Evolutionary conservation across 768 basidiomycete genomes (phyloP), one percentile per base, ranked within the genome.

Genomic region (Brasilioporus rufonigricans): DNA sequence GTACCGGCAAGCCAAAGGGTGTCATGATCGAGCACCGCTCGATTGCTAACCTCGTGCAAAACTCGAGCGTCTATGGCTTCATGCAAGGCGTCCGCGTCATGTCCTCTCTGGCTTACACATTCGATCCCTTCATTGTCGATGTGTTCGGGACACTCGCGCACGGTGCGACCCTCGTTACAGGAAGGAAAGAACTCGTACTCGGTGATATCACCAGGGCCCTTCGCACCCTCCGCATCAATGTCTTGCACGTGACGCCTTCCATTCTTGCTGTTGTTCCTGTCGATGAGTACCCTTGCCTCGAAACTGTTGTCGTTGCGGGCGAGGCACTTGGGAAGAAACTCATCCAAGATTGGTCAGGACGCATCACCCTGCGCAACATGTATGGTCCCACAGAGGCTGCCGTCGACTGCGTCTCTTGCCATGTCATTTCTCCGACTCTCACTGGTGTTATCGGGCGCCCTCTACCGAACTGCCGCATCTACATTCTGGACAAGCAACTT

Each of bases 311-410:
- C 13, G 65, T 71, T 19, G 62, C 62, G 1, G 62, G 62, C 16
- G 62, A 63, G 44, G 62, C 62, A 10, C 62, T 63, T 9, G 55
- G 62, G n/a, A 63, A 57, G 44, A 64, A 63, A 23, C 48, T 63
- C 10, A 57, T 63, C n/a, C 52, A 63, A 44, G 61, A 64, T 27
- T 70, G 65, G 66, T 64, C 61, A 2, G 52, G 54, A 32, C 61
- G 43, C 4, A 65, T 72, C 47, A 61, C 53, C 26, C 41, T 71
- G 33, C 67, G 62, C 38, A 71, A 71, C 55, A 70, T 66, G 65
- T 72, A 72, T 41, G 70, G 69, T n/a, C 70, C 70, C 12, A 71
- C 70, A 6, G 70, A 71, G 44, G 63, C 71, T 35, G 54, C 70
- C 13, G 63, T 71, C 18, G 67, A 70, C 47, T 68, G 67, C 32